Base-by-base conservation (phyloP, 176 grass and related monocot genomes). In the Eremochloa ophiuroides region DNA sequence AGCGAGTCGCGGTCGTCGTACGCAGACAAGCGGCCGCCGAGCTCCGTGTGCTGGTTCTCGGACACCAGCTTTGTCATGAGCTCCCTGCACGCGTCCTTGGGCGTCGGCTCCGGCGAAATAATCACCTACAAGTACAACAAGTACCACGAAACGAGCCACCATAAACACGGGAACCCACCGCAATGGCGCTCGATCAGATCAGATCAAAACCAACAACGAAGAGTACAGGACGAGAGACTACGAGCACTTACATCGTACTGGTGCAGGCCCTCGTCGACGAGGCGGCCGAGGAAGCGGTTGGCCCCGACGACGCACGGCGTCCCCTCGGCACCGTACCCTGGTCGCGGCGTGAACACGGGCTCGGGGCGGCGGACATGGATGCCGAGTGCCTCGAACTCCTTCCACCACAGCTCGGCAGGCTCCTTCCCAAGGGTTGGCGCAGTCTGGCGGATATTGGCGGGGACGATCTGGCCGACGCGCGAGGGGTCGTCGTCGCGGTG, bases 221-320 rank as follows among this genome's bases (percentile, higher is more conserved):
- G 33, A 66, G 46, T 48, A 48, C 17, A 15, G 61, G 34, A 23
- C 26, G 27, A 3, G 53, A 60, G 28, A 33, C 3, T 42, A 58
- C 7, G 53, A 10, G 33, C n/a, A 23, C 73, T 27, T 72, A 91
- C 92, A 75, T 91, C 71, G 67, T 91, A 95, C 2, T 90, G 87
- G 34, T 88, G 62, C 69, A 95, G 72, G 64, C 58, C 65, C 69
- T 86, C 82, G 62, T 92, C 81, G 11, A 56, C 58, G 44, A 92
- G 74, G 70, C 79, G 58, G 22, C 84, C 85, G 27, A 92, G 80
- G 80, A 92, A 92, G 61, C 86, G 87, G 76, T 92, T 95, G 37
- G 85, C 90, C 73, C 60, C 88, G 18, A 95, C 42, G 26, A 74
- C 0, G 60, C 76, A 85, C 41, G 17, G 20, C 0, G 7, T 10